Conservation (phyloP, 331 rosid genomes). For the Phaseolus coccineus region DNA sequence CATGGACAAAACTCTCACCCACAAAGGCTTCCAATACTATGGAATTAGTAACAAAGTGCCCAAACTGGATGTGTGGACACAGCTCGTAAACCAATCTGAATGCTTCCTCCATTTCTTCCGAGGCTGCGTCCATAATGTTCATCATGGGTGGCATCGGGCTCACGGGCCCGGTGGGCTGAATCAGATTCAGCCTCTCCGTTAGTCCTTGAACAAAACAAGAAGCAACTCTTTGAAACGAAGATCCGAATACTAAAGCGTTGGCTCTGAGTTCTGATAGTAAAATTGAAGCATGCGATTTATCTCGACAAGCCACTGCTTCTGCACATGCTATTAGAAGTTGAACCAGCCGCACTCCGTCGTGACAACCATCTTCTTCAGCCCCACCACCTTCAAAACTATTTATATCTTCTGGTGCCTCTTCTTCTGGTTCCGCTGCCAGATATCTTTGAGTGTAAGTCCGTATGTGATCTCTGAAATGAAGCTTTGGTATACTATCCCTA, state of each 20-base stretch:
- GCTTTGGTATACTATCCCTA: slow-evolving; percentile 53
- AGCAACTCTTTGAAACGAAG: slow-evolving; percentile 54
- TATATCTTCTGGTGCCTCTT: slow-evolving; percentile 60
- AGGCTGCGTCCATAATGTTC: slow-evolving; percentile 60
- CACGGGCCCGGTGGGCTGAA: slow-evolving; percentile 64
- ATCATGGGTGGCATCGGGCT: slow-evolving; percentile 49
- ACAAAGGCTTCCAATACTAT: slow-evolving; percentile 95
- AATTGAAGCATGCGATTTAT: slow-evolving; percentile 69
- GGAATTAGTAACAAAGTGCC: slow-evolving; percentile 80
- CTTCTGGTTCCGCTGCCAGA: slow-evolving; percentile 70
- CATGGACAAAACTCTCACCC: slow-evolving; percentile 84
- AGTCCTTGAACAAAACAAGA: slow-evolving; percentile 72
- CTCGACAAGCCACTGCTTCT: slow-evolving; percentile 93
- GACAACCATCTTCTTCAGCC: slow-evolving; percentile 56
- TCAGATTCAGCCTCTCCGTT: slow-evolving; percentile 60
- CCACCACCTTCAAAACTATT: slow-evolving; percentile 43
- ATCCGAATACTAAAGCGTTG: slow-evolving; percentile 51
- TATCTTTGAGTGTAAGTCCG: slow-evolving; percentile 66
- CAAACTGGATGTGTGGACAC: slow-evolving; percentile 83
- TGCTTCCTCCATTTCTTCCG: slow-evolving; percentile 79
- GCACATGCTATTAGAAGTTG: slow-evolving; percentile 87
- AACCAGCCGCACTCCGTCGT: slow-evolving; percentile 83
- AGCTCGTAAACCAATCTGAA: slow-evolving; percentile 70
- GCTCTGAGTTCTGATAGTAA: slow-evolving; percentile 57
- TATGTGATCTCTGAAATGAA: slow-evolving; percentile 73